Evolutionary conservation across 2,329 filamentous ascomycete species (phyloP).

Genomic region (Penicillium corylophilum): DNA sequence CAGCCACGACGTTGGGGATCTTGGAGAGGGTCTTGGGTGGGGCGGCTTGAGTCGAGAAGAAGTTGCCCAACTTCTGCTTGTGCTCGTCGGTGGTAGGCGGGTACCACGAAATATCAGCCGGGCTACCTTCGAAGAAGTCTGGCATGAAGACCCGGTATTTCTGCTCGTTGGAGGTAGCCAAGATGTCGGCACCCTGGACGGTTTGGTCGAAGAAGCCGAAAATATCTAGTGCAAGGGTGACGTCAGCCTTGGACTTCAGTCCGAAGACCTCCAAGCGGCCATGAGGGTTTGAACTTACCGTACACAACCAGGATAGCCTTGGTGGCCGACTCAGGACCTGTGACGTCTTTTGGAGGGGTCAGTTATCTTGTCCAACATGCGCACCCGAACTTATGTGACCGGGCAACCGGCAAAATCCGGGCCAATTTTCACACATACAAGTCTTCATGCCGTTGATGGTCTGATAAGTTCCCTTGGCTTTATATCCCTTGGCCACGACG

Average conservation of each 20-base stretch:
- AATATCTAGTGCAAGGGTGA: slow-evolving; percentile 46
- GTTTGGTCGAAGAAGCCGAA: slow-evolving; percentile 66
- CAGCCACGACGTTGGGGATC: slow-evolving; percentile 56
- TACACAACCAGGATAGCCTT: slow-evolving; percentile 59
- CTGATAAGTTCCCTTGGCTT: slow-evolving; percentile 59
- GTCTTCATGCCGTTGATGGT: slow-evolving; percentile 62
- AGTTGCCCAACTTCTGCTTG: slow-evolving; percentile 58
- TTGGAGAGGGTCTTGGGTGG: slow-evolving; percentile 58
- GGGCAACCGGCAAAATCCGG: not conserved
- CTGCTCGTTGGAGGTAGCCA: slow-evolving; percentile 57
- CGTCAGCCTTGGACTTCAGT: not conserved
- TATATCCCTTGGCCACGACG: slow-evolving; percentile 48
- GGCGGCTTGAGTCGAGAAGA: slow-evolving; percentile 57
- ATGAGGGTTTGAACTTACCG: slow-evolving; percentile 29
- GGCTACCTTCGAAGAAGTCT: slow-evolving; percentile 81
- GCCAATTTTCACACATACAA: slow-evolving; percentile 41
- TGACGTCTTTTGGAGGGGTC: slow-evolving; percentile 47
- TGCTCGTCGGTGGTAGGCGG: slow-evolving; percentile 61
- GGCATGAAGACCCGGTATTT: slow-evolving; percentile 87
- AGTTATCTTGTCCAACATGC: not conserved
- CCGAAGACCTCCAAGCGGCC: not conserved
- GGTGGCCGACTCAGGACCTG: slow-evolving; percentile 56
- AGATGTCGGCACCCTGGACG: slow-evolving; percentile 63
- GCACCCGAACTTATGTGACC: not conserved
- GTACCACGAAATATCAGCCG: slow-evolving; percentile 62